Conservation (phyloP, 495 filamentous ascomycete genomes). For the Daldinia decipiens region DNA sequence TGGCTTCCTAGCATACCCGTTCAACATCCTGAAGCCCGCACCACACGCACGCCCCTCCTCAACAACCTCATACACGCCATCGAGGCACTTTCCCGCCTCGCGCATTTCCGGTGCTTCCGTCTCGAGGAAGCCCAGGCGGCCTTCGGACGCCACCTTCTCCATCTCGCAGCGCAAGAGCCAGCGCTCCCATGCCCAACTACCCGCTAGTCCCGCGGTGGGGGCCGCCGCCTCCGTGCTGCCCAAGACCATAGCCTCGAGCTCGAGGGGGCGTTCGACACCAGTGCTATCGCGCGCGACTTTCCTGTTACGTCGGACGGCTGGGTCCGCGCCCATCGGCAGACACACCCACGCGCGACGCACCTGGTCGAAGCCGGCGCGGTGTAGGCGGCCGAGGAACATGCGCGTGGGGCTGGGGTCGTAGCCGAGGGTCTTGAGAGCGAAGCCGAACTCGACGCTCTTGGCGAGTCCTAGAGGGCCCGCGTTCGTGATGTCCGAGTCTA, state of each 20-base stretch:
- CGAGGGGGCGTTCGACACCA: conserved; percentile 59
- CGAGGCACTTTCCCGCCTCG: conserved; percentile 67
- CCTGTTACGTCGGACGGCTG: conserved; percentile 50
- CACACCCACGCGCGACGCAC: conserved; percentile 91
- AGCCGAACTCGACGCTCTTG: conserved; percentile 88
- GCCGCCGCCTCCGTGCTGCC: conserved; percentile 80
- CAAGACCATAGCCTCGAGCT: conserved; percentile 71
- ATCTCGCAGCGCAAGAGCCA: conserved; percentile 89
- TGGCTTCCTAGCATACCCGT: conserved; percentile 91
- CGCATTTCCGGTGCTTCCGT: conserved; percentile 56
- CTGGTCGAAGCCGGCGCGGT: conserved; percentile 75
- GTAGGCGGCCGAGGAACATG: conserved; percentile 77
- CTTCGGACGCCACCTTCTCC: conserved; percentile 78
- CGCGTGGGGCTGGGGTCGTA: conserved; percentile 89
- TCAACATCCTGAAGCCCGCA: conserved; percentile 86
- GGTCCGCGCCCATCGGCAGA: conserved; percentile 82
- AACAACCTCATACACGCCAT: conserved; percentile 80
- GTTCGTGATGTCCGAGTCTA: conserved; percentile 89
- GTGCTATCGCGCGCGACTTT: conserved; percentile 48
- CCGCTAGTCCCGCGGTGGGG: conserved; percentile 80
- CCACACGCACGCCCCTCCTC: conserved; percentile 84
- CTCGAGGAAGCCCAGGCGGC: conserved; percentile 62
- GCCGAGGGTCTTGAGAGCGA: conserved; percentile 83
- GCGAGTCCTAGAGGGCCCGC: conserved; percentile 79
- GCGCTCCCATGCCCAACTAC: conserved; percentile 94